These are phyloP conservation scores for Pseudevernia furfuracea DNA, from an alignment of 495 filamentous ascomycete species.

Conservation along the genomic window DNA sequence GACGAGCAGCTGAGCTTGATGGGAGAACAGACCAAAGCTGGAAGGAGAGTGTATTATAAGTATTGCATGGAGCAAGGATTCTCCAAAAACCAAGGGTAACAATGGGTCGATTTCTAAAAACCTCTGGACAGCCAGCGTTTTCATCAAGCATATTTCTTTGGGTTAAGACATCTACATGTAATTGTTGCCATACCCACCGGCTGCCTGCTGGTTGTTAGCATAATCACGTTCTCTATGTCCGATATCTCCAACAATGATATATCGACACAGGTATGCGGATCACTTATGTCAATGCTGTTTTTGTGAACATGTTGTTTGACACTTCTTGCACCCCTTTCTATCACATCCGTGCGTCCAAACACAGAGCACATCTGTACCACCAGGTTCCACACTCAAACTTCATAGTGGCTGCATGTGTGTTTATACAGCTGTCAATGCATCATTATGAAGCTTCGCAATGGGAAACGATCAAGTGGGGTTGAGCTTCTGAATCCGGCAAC, in stretches of 20 bases:
- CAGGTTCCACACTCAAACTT: background rate
- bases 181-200: background rate
- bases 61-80: conserved; percentile 9
- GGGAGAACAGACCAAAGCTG: too few species aligned
- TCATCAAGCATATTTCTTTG: background rate
- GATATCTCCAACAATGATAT: background rate
- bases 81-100: background rate
- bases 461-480: background rate
- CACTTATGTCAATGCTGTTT: background rate
- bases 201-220: background rate
- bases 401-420: background rate
- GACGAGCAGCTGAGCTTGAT: background rate
- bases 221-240: background rate
- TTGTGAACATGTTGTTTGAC: background rate
- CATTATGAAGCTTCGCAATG: background rate
- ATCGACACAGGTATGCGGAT: background rate
- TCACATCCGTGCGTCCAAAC: background rate
- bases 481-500: background rate
- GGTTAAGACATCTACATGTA: background rate
- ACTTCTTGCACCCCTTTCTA: background rate
- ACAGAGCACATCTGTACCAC: background rate
- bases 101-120: background rate
- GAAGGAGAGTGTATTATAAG: conserved; percentile 3
- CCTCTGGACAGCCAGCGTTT: background rate
- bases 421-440: background rate